These are phyloP conservation scores for Poterioochromonas sp. DNA, from an alignment of 352 stramenopile genomes.

Conservation along the genomic window DNA sequence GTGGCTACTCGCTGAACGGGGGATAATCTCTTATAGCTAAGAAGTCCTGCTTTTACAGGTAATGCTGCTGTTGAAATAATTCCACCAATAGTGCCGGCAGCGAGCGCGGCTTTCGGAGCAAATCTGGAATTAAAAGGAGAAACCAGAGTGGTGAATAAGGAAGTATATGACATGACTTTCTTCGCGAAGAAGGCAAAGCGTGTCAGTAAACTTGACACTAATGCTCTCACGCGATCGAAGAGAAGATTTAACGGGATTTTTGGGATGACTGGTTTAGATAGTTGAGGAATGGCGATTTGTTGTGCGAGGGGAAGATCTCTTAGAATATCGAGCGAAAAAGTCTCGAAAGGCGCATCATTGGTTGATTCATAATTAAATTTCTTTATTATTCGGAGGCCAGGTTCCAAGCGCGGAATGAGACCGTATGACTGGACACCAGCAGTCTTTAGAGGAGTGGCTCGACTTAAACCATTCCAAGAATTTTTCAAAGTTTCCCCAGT, in stretches of 20 bases:
- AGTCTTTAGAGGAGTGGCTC: neutral
- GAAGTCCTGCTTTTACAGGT: neutral
- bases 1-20: neutral
- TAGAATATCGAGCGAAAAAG: neutral
- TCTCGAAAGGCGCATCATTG: no score
- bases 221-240: neutral
- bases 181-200: neutral
- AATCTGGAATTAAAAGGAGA: no score
- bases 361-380: neutral
- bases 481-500: no score
- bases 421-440: neutral
- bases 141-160: neutral
- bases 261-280: no score
- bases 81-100: neutral
- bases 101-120: neutral
- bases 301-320: neutral
- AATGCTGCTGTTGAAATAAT: neutral
- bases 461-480: neutral
- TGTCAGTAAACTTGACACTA: neutral
- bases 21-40: constrained; percentile 1
- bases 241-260: neutral
- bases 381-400: neutral
- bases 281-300: neutral
- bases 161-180: neutral
- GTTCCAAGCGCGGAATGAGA: neutral